These are phyloP conservation scores for Magnolia kwangsiensis DNA, from an alignment of 164 flowering plant species.

Conservation along the genomic window DNA sequence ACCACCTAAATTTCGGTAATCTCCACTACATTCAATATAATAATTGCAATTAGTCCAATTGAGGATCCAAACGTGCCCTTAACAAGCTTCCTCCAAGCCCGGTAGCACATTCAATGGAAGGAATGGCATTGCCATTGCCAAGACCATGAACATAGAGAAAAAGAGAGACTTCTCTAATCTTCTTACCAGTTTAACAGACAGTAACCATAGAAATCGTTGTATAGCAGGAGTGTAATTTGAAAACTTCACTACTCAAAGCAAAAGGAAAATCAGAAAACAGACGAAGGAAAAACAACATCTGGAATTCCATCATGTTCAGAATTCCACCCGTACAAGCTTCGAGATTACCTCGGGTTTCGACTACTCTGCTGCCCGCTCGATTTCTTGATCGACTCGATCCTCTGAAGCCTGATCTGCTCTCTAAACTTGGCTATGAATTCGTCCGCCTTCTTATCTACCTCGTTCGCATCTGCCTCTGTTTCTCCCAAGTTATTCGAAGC, in stretches of 20 bases:
- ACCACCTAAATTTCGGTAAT: neutral
- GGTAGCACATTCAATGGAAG: neutral
- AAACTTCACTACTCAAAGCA: neutral
- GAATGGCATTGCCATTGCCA: neutral
- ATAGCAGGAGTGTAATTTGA: neutral
- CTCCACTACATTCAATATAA: neutral
- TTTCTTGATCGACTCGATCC: slow-evolving; percentile 45
- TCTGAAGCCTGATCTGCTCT: slow-evolving; percentile 92
- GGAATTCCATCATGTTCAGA: neutral
- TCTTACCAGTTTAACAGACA: neutral
- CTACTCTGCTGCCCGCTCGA: slow-evolving; percentile 1
- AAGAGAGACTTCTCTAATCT: slow-evolving; percentile 1
- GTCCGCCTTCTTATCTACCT: slow-evolving; percentile 85
- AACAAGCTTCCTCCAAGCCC: neutral
- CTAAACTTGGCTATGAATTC: slow-evolving; percentile 95
- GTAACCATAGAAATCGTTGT: neutral
- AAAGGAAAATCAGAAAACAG: neutral
- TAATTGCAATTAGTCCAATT: neutral
- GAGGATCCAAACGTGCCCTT: neutral
- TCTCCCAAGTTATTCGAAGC: slow-evolving; percentile 16
- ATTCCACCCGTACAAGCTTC: neutral
- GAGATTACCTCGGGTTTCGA: neutral
- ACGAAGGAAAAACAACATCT: neutral
- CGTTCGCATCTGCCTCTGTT: slow-evolving; percentile 34
- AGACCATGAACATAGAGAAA: neutral